Base-by-base conservation (phyloP, 202 grass and related monocot genomes). In the Bolboschoenoplectus hybrid region DNA sequence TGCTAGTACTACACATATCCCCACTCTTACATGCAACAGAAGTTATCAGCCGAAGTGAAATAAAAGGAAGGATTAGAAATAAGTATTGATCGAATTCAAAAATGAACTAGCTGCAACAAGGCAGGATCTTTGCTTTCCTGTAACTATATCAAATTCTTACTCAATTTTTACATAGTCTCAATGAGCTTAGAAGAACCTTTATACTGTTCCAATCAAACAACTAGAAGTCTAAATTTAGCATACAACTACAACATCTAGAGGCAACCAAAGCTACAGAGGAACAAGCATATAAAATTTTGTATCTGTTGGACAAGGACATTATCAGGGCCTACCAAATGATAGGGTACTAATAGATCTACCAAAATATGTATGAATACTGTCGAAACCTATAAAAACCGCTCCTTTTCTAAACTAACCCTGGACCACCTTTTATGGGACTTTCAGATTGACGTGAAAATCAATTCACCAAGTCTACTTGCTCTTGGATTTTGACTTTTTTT, bases 291-390 rank as follows among this genome's bases (percentile, higher is more conserved):
- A 14, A 55, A 14, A n/a, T 61, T 77, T 56, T 55, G 73, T 32
- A 77, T 77, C 73, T 77, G 5, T 39, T 77, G 32, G 73, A 77
- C 26, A 38, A 55, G 10, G 49, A 56, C 73, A 77, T 39, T 77
- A 1, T 49, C 17, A 35, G 36, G 32, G 73, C 50, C 46, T 26
- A 76, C 72, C 46, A 55, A 76, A 53, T 53, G 10, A 74, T 35
- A 12, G 47, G 4, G 69, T 47, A 19, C 43, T 73, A 19, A 20
- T 52, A 6, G 71, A 76, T 76, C 50, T 39, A 55, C 26, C 49
- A 13, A 20, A 56, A 38, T 56, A 55, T 77, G 73, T 26, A 70
- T 35, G 32, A 56, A 79, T 79, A 40, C 74, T 19, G 19, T 76
- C 7, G 41, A 60, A 74, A 17, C 35, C 7, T 51, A 78, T 36